These are phyloP conservation scores for Dalechampia spathulata DNA, from an alignment of 441 rosid genomes.

Conservation along the genomic window DNA sequence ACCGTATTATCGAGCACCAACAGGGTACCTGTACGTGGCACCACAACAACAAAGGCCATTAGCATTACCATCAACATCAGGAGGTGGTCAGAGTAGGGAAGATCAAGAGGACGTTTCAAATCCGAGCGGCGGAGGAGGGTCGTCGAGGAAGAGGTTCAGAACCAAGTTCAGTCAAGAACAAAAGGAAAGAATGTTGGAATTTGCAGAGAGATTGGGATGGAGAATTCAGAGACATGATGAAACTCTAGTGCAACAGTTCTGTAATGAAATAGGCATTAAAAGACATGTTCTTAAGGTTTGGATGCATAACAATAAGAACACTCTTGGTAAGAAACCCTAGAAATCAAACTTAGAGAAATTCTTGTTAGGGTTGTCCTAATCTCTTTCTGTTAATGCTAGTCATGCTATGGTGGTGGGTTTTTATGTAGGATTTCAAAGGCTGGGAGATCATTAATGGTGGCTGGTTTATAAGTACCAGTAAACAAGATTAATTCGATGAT, in stretches of 20 bases:
- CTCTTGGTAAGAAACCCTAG: slow-evolving; percentile 94
- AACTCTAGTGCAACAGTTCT: slow-evolving; percentile 66
- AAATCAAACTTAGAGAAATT: background rate
- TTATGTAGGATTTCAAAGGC: too few relatives aligned
- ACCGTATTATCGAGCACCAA: slow-evolving; percentile 17
- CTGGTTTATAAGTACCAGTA: too few relatives aligned
- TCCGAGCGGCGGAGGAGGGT: slow-evolving; percentile 59
- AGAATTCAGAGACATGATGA: slow-evolving; percentile 86
- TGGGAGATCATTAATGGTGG: too few relatives aligned
- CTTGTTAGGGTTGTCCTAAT: background rate
- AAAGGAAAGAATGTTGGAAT: slow-evolving; percentile 70
- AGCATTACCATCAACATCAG: slow-evolving; percentile 30
- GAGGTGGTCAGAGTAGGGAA: slow-evolving; percentile 40
- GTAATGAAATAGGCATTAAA: slow-evolving; percentile 59
- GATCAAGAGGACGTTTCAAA: slow-evolving; percentile 73
- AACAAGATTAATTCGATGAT: too few relatives aligned
- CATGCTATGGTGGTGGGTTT: slow-evolving; percentile 23
- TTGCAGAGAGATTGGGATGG: slow-evolving; percentile 86
- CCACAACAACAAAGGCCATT: slow-evolving; percentile 17
- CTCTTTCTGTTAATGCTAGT: slow-evolving; percentile 7
- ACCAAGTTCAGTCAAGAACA: slow-evolving; percentile 82
- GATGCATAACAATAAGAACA: slow-evolving; percentile 97
- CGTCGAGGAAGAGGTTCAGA: slow-evolving; percentile 53
- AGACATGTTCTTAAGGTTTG: slow-evolving; percentile 91
- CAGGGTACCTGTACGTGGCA: slow-evolving; percentile 18